Conservation (phyloP, 140 eudicot species). For the Erigeron philadelphicus region DNA sequence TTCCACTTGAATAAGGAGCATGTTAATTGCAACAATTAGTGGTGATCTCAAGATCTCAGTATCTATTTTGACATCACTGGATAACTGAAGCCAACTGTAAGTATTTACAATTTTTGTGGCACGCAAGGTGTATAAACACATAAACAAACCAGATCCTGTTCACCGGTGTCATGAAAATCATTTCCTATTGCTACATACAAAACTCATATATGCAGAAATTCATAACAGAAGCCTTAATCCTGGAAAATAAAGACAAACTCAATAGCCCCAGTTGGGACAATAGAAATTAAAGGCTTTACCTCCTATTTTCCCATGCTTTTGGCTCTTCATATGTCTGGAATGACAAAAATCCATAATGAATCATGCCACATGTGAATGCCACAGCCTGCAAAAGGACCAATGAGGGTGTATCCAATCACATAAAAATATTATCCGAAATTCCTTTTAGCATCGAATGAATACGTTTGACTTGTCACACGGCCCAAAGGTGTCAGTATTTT, state of each 20-base stretch:
- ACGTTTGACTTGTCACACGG: neutral
- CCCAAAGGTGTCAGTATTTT: neutral
- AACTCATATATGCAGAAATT: too few species aligned
- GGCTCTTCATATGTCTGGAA: conserved; percentile 43
- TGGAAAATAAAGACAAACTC: neutral
- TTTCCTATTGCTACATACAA: neutral
- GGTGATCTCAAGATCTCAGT: neutral
- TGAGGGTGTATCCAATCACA: neutral
- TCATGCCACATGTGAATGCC: conserved; percentile 64
- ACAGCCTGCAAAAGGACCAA: conserved; percentile 44
- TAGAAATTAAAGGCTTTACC: conserved; percentile 42
- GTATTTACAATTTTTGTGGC: neutral
- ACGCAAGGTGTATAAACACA: neutral
- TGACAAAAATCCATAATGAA: conserved; percentile 56
- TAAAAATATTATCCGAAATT: neutral
- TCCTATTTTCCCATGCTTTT: conserved; percentile 46
- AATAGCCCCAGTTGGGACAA: neutral
- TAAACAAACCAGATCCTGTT: neutral
- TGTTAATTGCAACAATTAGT: neutral
- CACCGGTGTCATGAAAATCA: neutral
- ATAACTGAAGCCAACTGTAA: neutral
- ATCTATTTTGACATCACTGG: neutral
- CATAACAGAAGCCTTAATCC: neutral
- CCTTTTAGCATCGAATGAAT: neutral
- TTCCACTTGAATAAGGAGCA: neutral